Evolutionary conservation across 805 yeast genomes (phyloP), one percentile per base, ranked within the genome.

Genomic region (Jamesozyma piceae): DNA sequence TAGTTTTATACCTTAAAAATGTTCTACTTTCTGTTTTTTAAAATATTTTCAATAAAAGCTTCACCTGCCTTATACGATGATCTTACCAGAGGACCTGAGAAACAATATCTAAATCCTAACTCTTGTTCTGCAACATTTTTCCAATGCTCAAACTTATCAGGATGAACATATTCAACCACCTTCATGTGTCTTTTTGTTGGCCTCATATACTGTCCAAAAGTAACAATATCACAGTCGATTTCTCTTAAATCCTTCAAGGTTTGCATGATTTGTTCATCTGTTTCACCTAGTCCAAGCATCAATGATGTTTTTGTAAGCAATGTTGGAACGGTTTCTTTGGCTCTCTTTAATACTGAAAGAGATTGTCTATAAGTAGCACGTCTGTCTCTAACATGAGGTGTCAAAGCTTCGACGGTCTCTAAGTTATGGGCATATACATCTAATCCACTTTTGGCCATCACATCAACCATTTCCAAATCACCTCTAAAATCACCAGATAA

Each of bases 121-220:
- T 84, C 86, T 49, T 41, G 35, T 24, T 82, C 62, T 0, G 98
- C 97, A 9, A 72, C 74, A 43, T 82, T 78, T 56, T 80, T 87
- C 98, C 98, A 92, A 60, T 82, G 73, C 46, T 89, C 95, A 61
- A 92, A 92, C 63, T 87, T 88, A 52, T 85, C 96, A 2, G 99
- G 99, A 21, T 78, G 82, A 17, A 92, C 77, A 56, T 92, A 92
- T 53, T 90, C 97, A 10, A 86, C 96, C 35, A 92, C 99, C 68
- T 89, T 89, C 94, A 92, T 88, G 64, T 92, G 99, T 58, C 98
- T 80, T 66, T 85, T 92, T 2, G 99, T 92, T 36, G 99, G 99
- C 62, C 98, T 76, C 97, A 92, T 92, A 64, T 92, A 92, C 66
- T 92, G 99, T 30, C 99, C 99, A 65, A 92, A 92, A 0, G 99